Base-by-base conservation (phyloP, 768 basidiomycete species). In the Mycena galericulata region DNA sequence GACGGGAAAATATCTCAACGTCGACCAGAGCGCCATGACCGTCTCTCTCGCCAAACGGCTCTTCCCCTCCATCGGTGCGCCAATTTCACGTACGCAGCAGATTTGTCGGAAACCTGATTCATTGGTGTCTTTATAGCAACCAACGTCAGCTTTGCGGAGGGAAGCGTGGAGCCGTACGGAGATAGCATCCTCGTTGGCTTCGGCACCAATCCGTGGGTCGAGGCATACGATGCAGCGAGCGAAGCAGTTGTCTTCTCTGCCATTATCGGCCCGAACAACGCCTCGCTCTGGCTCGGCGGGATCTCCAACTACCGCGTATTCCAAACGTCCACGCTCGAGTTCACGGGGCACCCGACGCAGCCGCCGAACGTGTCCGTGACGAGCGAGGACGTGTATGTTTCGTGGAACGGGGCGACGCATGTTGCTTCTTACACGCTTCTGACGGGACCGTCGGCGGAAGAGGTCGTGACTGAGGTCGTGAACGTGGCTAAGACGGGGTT, bases 201-300 rank as follows among this genome's bases (percentile, higher is more conserved):
- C 30, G 63, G 68, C 38, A 46, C 6, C 26, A 24, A 30, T 1
- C 68, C 68, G 0, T 69, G 68, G 68, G 11, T 61, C 12, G 22
- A 51, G 26, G 68, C 29, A 6, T 55, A 65, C 53, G 43, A 47
- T 3, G 17, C 38, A 30, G 56, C 30, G 12, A 49, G 54, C n/a
- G 36, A 49, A 27, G 1, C 22, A 15, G 7, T 69, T 36, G 46
- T 69, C 40, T 56, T 65, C 58, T 69, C 68, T 2, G 68, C 68
- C n/a, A 32, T 62, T 14, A 56, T 69, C 41, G 68, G 68, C n/a
- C 68, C 62, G 10, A 65, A 69, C 54, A 57, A 68, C 47, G 34
- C 67, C 9, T 36, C 53, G 22, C 55, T 68, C 43, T 67, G 66
- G 66, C 15, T 22, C 24, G 55, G 55, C 6, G 67, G 38, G 4